These are phyloP conservation scores for Penicillium janthinellum DNA, from an alignment of 2,329 filamentous ascomycete genomes.

Conservation along the genomic window DNA sequence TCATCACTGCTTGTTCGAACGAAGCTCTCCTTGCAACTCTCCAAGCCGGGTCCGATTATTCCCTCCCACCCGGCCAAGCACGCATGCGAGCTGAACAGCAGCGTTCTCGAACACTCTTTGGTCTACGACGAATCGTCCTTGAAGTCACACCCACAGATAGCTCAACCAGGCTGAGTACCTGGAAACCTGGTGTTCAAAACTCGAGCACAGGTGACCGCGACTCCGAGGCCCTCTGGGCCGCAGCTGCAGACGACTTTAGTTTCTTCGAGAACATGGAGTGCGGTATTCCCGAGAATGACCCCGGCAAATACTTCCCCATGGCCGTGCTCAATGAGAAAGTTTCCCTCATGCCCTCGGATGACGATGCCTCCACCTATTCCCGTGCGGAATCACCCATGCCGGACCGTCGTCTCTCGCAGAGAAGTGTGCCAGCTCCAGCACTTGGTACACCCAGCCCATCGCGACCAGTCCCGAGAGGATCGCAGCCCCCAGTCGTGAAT, in stretches of 20 bases:
- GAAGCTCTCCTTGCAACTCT: constrained; percentile 56
- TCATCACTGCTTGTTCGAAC: constrained; percentile 59
- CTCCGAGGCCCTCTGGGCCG: constrained; percentile 61
- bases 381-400: constrained; percentile 16
- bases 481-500: constrained; percentile 17
- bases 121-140: constrained; percentile 57
- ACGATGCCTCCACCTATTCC: constrained; percentile 24
- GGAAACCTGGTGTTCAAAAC: constrained; percentile 49
- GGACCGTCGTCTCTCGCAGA: constrained; percentile 15
- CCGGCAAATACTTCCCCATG: constrained; percentile 48
- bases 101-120: constrained; percentile 56
- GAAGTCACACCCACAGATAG: constrained; percentile 51
- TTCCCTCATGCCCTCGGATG: constrained; percentile 41
- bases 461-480: background rate
- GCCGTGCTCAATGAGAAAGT: constrained; percentile 48
- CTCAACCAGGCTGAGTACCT: constrained; percentile 29
- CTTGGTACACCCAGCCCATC: constrained; percentile 3
- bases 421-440: constrained; percentile 6
- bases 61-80: constrained; percentile 58
- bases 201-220: constrained; percentile 63
- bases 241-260: constrained; percentile 61
- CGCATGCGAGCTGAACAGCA: constrained; percentile 52
- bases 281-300: constrained; percentile 50
- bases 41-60: constrained; percentile 59
- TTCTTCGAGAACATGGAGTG: constrained; percentile 63